Base-by-base conservation (phyloP, 2,329 filamentous ascomycete species). In the Penicillium palitans region DNA sequence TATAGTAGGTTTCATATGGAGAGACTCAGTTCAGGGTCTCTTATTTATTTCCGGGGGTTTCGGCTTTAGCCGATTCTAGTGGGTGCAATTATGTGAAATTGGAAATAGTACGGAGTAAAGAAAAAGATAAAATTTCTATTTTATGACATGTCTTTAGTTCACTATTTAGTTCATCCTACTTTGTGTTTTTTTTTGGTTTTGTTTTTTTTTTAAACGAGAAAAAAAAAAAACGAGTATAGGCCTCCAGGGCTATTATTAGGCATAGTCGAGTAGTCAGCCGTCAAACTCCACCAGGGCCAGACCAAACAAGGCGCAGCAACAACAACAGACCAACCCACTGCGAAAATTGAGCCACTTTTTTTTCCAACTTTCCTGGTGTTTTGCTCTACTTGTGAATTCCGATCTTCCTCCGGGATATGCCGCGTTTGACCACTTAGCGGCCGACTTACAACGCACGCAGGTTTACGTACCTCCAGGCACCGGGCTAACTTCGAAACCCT, bases 301-400 rank as follows among this genome's bases (percentile, higher is more conserved):
- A 62, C 64, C 61, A 63, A 65, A 64, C 64, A 66, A 60, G 66
- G 66, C 66, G 66, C 66, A 66, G 64, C 63, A 63, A 52, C 35
- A 56, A 52, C 45, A 61, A 35, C 31, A 41, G 35, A 48, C 49
- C 50, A 53, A n/a, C 46, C 31, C 55, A 47, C 52, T 35, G 41
- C 31, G 3, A 24, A 52, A 57, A 52, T 40, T 46, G 31, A 57
- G 54, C 55, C 33, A 24, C 29, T 55, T 46, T 54, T 51, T 33
- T 55, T 33, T 33, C 31, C 51, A n/a, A 50, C 31, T 52, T 52
- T 49, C 49, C 52, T 51, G 59, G 52, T 61, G 52, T 55, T 58
- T 57, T 57, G 47, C 42, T 39, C 42, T 48, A 40, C 6, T 40
- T 55, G 41, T 46, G 41, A 27, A 24, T 33, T 39, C 37, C 42